Percentiles rank a stretch among this genome's conserved stretches.
Evolutionary conservation across 1,284 basidiomycete genomes (phyloP).

Genomic region (Microbotryomycetes sp.): DNA sequence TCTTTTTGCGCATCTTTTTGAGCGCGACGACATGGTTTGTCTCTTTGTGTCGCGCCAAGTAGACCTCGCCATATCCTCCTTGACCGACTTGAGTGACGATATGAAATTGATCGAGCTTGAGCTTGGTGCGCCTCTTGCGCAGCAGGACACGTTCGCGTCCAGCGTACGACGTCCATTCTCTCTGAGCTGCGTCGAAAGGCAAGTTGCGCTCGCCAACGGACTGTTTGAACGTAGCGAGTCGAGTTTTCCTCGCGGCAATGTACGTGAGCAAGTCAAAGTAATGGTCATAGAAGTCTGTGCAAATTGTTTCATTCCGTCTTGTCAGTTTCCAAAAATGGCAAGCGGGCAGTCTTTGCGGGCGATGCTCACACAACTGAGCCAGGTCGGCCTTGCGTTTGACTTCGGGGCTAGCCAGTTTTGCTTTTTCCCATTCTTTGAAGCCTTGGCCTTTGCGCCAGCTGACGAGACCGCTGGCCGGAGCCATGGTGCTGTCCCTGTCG

Average conservation of each 20-base stretch:
- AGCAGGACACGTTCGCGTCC: conserved; percentile 84
- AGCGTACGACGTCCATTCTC: conserved; percentile 83
- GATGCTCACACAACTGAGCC: conserved; percentile 74
- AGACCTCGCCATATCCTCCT: conserved; percentile 94
- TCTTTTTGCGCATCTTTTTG: conserved; percentile 92
- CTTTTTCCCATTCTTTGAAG: conserved; percentile 64
- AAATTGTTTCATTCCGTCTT: background rate
- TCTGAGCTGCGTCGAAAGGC: conserved; percentile 35
- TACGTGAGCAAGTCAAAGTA: conserved; percentile 76
- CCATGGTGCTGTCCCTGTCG: conserved; percentile 25
- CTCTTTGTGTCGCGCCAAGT: conserved; percentile 80
- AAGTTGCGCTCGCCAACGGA: conserved; percentile 66
- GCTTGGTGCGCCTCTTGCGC: conserved; percentile 77
- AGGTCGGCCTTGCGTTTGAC: conserved; percentile 89
- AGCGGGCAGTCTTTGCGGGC: background rate
- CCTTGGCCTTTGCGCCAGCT: conserved; percentile 40
- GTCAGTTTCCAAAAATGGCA: background rate
- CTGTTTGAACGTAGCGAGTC: conserved; percentile 70
- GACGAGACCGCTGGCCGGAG: conserved; percentile 32
- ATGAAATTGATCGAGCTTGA: conserved; percentile 80
- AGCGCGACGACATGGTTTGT: conserved; percentile 89
- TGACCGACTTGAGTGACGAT: conserved; percentile 96
- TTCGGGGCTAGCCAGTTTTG: conserved; percentile 72
- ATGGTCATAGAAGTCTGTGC: conserved; percentile 36
- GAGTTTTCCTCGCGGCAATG: conserved; percentile 71